Conservation (phyloP, 441 rosid genomes). For the Adansonia rubrostipa region DNA sequence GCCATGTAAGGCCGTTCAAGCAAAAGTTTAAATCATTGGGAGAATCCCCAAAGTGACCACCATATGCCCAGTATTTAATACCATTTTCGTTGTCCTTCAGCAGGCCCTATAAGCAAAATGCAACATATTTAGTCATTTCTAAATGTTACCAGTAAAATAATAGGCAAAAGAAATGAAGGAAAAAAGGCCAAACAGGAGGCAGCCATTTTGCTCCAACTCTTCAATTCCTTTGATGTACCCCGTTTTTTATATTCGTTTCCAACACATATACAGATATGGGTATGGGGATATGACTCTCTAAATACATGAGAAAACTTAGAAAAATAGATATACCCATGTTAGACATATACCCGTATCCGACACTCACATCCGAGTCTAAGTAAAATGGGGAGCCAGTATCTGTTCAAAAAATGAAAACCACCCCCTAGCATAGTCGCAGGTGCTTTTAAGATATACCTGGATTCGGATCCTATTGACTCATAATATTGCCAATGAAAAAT, state of each 20-base stretch:
- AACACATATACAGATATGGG: too few species aligned
- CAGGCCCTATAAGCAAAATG: constrained; percentile 60
- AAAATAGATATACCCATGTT: too few species aligned
- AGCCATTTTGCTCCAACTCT: too few species aligned
- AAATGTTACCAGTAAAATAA: neutral
- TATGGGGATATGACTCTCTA: too few species aligned
- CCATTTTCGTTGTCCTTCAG: constrained; percentile 75
- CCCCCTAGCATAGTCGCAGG: neutral
- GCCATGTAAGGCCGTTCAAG: constrained; percentile 90
- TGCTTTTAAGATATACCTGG: neutral
- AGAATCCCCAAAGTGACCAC: constrained; percentile 94
- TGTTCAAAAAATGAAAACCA: neutral
- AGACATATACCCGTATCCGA: too few species aligned
- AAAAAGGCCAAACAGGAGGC: neutral
- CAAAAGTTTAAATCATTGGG: constrained; percentile 97
- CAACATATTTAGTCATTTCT: constrained; percentile 20
- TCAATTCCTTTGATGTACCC: too few species aligned
- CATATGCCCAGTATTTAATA: constrained; percentile 91
- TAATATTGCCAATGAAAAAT: neutral
- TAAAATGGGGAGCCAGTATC: neutral
- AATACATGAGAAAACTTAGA: too few species aligned
- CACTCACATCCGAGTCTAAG: too few species aligned
- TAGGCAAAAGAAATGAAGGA: neutral
- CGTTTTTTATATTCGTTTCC: too few species aligned
- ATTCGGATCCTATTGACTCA: neutral